Evolutionary conservation across 345 rosid genomes (phyloP), one percentile per base, ranked within the genome.

Genomic region (Carallia brachiata): DNA sequence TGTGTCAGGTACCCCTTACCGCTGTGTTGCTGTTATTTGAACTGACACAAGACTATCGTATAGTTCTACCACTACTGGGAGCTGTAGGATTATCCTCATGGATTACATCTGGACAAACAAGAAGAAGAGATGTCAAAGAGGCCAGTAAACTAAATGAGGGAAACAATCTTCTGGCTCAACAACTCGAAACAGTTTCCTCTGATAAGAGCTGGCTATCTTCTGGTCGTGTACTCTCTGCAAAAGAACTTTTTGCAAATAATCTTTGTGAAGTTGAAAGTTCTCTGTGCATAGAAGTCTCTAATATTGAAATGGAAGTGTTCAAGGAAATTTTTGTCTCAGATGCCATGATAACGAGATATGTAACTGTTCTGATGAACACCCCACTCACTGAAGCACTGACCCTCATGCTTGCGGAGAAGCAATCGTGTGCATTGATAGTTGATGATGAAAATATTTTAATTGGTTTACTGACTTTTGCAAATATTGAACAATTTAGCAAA

Each of bases 1-100:
- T 93, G 61, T 93, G 98, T 79, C 96, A 93, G 76, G 98, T 93
- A 65, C 97, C 98, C 71, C 98, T 93, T 76, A 93, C 98, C 56
- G 78, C 98, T 1, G 98, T 91, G 63, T 76, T 93, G 68, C 80
- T 91, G 74, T 92, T 93, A 56, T 93, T 93, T 73, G 98, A 93
- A 68, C 84, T 93, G 66, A 91, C 97, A 54, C 98, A 89, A 70
- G 98, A 93, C 71, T 93, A 91, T 74, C 85, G 94, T 65, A 93
- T 91, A 70, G 97, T 93, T 71, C 82, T 93, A 37, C 98, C 97
- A 2, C 82, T 91, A 71, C 83, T 93, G 10, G 96, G 92, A 78
- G 97, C 93, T 68, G 97, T 91, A 40, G 98, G 98, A 58, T 68
- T 91, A 80, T 93, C 98, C 62, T 89, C 98, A 34, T 93, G 94